Evolutionary conservation across 306 rosid species (phyloP).

Genomic region (Prunus salicina): DNA sequence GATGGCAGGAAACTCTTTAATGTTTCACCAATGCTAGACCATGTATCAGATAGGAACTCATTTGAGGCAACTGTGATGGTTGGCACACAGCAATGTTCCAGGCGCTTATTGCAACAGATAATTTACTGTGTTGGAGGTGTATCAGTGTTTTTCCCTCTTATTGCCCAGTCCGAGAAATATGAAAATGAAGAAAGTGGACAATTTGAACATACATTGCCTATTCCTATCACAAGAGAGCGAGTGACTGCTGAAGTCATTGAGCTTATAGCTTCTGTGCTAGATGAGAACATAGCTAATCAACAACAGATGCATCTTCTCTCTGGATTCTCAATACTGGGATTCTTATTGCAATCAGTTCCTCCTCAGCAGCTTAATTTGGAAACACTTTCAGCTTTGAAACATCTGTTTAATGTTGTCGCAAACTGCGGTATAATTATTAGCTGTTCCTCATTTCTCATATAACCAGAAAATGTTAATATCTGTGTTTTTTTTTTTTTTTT

Average conservation of each 20-base stretch:
- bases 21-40: constrained; percentile 72
- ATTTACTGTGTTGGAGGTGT: constrained; percentile 98
- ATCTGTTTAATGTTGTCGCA: constrained; percentile 70
- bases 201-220: constrained; percentile 33
- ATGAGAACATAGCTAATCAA: constrained; percentile 87
- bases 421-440: constrained; percentile 53
- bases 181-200: constrained; percentile 50
- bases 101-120: constrained; percentile 87
- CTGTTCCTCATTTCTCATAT: constrained; percentile 6
- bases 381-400: constrained; percentile 83
- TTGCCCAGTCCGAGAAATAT: constrained; percentile 66
- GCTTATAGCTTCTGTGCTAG: constrained; percentile 86
- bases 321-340: constrained; percentile 93
- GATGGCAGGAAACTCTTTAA: constrained; percentile 80
- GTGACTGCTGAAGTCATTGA: constrained; percentile 78
- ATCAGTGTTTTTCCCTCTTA: constrained; percentile 90
- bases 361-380: constrained; percentile 76
- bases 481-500: background rate
- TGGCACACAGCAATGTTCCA: constrained; percentile 90
- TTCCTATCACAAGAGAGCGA: constrained; percentile 48
- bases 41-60: constrained; percentile 59
- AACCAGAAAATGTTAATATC: background rate
- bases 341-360: constrained; percentile 88
- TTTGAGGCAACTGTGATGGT: constrained; percentile 81
- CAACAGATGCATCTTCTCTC: constrained; percentile 98